Evolutionary conservation across 139 green algal genomes (phyloP), one percentile per base, ranked within the genome.

Genomic region (Edaphochlamys debaryana): DNA sequence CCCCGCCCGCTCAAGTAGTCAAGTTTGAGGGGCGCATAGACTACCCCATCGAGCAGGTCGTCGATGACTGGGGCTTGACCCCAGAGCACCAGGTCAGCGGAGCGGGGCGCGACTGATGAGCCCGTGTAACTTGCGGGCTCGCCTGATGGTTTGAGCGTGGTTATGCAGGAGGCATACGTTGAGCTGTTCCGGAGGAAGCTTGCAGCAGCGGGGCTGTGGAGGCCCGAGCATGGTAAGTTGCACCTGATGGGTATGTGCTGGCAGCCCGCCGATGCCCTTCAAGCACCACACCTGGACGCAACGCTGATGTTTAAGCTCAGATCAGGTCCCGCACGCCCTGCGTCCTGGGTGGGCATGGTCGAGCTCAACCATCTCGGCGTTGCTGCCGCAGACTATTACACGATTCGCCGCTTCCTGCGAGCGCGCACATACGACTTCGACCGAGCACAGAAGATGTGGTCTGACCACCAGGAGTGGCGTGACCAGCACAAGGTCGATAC

Each of bases 401-500:
- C 34, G 45, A 1, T 76, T 22, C 45, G 79, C 15, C 67, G 79
- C 42, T 77, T 85, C n/a, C n/a, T 85, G 37, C 79, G 67, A n/a
- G 79, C 79, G 37, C 63, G 67, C 1, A 78, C 38, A 4, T 85
- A 77, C 32, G 52, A 83, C 22, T 42, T 83, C 2, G 75, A 81
- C 8, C 71, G 36, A 22, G 86, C 90, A 0, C 66, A 60, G 4
- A 82, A 81, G 37, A 93, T 94, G 90, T 91, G 86, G 69, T 19
- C 67, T 42, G 83, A 91, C 68, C 85, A 82, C 23, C 23, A 92
- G 6, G 40, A 85, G 48, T 95, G 89, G 91, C 87, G 91, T 9
- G 23, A 70, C 30, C 88, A 96, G 41, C 92, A 94, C 58, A 82
- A 88, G 20, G 86, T 93, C 4, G 94, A 97, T 80, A 90, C 71